Evolutionary conservation across 192 early-diverging fungal species (phyloP).

Genomic region (Linnemannia schmuckeri): DNA sequence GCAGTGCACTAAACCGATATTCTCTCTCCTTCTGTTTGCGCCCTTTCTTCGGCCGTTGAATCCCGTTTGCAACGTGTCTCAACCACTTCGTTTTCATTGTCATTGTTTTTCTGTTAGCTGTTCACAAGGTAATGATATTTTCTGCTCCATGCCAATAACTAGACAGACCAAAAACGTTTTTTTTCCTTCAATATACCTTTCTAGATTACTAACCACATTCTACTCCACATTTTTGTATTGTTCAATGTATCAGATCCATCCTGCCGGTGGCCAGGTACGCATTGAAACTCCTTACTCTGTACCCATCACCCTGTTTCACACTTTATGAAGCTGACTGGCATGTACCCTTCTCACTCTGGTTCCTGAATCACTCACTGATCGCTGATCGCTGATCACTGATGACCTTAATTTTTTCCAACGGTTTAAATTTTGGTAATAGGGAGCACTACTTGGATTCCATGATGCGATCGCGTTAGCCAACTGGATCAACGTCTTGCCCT

Average conservation of each 20-base stretch:
- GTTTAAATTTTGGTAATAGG: not conserved
- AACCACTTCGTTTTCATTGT: too few species aligned
- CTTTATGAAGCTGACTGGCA: not conserved
- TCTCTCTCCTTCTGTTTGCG: not conserved
- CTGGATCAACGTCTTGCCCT: constrained; percentile 17
- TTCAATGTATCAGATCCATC: not conserved
- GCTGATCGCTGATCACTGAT: not conserved
- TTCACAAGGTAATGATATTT: not conserved
- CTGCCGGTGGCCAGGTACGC: not conserved
- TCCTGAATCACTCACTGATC: not conserved
- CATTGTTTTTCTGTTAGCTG: not conserved
- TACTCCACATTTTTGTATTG: not conserved
- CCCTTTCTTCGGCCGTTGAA: not conserved
- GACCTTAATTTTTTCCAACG: not conserved
- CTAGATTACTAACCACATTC: not conserved
- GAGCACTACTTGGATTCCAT: constrained; percentile 4
- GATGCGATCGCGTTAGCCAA: constrained; percentile 17
- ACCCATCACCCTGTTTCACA: not conserved
- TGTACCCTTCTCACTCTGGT: not conserved
- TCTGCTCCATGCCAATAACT: not conserved
- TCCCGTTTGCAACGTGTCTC: too few species aligned
- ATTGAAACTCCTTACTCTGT: not conserved
- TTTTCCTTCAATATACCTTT: not conserved
- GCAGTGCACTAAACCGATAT: not conserved
- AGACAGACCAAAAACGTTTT: too few species aligned